Base-by-base conservation (phyloP, 352 stramenopile genomes). In the Globisporangium cylindrosporum region DNA sequence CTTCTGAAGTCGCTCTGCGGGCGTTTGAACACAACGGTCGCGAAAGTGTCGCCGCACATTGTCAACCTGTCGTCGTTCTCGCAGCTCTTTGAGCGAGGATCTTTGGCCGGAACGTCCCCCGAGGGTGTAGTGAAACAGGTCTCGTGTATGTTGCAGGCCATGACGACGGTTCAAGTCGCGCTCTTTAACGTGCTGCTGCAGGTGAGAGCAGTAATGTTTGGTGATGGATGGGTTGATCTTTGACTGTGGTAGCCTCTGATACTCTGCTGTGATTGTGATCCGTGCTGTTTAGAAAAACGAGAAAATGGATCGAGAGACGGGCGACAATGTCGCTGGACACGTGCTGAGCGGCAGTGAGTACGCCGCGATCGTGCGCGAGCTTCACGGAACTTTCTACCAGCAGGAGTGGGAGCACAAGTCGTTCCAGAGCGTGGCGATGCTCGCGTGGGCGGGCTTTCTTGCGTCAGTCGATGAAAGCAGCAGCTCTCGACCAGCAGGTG, bases 1-100 rank as follows among this genome's bases (percentile, higher is more conserved):
- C 68, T 88, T 27, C 64, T 93, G 4, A 78, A 89, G 66, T 74
- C 73, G 58, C 72, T 93, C 9, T 91, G 82, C 64, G 70, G 71
- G 43, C 83, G 81, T 4, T 68, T 93, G 8, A 81, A 93, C 54
- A 60, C 72, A 1, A 76, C 80, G 25, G 80, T 93, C 36, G 73
- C 84, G 1, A 90, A 91, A 66, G 81, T 95, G 6, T 91, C 88
- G 27, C 83, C 86, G 57, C 84, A 94, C 66, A 92, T 94, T 69
- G 84, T 94, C 25, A 94, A 94, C 72, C 70, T 93, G 0, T 89
- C 83, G 62, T 87, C 83, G 55, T 89, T 92, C 62, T 71, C 76
- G 4, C 84, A 93, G 76, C 73, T 93, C 10, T 91, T 90, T 69
- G 80, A 91, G 67, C 81, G 81, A 49, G 81, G 80, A 43, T 91